Base-by-base conservation (phyloP, 139 green algal genomes). In the Nannochloris sp. region DNA sequence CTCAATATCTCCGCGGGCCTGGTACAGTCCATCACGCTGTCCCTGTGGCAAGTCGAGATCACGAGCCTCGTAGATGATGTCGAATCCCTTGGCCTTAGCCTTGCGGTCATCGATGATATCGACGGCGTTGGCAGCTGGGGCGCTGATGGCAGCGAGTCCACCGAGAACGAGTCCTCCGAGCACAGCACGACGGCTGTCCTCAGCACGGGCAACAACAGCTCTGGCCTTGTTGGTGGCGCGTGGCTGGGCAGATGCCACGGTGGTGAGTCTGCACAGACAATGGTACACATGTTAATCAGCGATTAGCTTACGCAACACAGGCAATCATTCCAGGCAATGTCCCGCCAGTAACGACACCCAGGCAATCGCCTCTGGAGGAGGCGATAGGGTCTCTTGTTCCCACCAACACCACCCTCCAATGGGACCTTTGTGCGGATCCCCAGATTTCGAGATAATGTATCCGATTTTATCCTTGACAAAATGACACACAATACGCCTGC, bases 41-140 rank as follows among this genome's bases (percentile, higher is more conserved):
- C 19, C 48, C 80, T 95, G 81, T 62, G 77, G 56, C 61, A 95
- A 75, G 73, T 88, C 74, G 44, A 90, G 73, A 60, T 96, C 88
- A 50, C 90, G 89, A 7, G 89, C 88, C 84, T 95, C 87, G 67
- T 96, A 95, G 81, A 96, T 96, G 50, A 95, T 57, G 70, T 96
- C 81, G 43, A 91, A 95, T 48, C 88, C 88, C 3, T 61, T 67
- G 25, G 76, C 25, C 21, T 44, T 68, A 25, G 64, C 78, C 48
- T 78, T 73, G 61, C 85, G 78, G 77, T 92, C 84, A 71, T 95
- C 89, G 43, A 85, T 73, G 19, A 96, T 65, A 57, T 93, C 88
- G 5, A 93, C 72, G 37, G 85, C 83, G 36, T 79, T 54, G 40
- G 78, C 71, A 23, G 68, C 61, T 25, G 65, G 18, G 21, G 72